These are phyloP conservation scores for Sorghum bicolor DNA, from an alignment of 176 grass and related monocot genomes.

Conservation along the genomic window Sorghum_bicolor_NCBIv3 NC_012873.2:2777501-2778000, in stretches of 20 bases:
- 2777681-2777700: not conserved
- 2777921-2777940: not conserved
- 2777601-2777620: not conserved
- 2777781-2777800: not conserved
- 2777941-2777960: not conserved
- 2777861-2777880: not conserved
- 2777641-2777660: not conserved
- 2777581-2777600: not conserved
- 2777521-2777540: conserved; percentile 20
- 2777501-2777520: conserved; percentile 99
- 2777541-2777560: not conserved
- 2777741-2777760: not conserved
- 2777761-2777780: not conserved
- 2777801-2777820: conserved; percentile 13
- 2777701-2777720: conserved; percentile 10
- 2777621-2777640: not conserved
- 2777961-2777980: not conserved
- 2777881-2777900: conserved; percentile 15
- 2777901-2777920: not conserved
- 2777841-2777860: not conserved
- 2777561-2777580: not conserved
- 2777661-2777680: not conserved
- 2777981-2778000: not conserved
- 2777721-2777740: not conserved
- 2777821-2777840: not conserved